These are phyloP conservation scores for Erodium maritimum DNA, from an alignment of 345 rosid genomes.

Conservation along the genomic window DNA sequence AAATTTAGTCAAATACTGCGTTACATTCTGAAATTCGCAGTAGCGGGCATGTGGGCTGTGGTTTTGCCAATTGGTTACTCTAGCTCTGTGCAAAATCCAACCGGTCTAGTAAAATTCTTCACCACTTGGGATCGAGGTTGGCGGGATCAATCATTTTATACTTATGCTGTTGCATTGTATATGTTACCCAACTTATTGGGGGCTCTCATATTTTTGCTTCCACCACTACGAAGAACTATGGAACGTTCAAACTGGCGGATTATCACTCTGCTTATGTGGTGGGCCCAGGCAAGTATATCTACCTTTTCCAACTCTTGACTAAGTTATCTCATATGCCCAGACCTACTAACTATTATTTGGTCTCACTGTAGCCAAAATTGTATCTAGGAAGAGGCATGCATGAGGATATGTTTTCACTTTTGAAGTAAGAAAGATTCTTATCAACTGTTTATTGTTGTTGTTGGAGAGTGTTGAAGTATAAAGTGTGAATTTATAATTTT, in stretches of 20 bases:
- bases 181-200: slow-evolving; percentile 69
- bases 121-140: slow-evolving; percentile 53
- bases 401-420: slow-evolving; percentile 70
- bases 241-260: slow-evolving; percentile 78
- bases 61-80: slow-evolving; percentile 70
- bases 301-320: slow-evolving; percentile 54
- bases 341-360: not conserved
- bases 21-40: slow-evolving; percentile 57
- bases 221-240: slow-evolving; percentile 61
- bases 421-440: slow-evolving; percentile 48
- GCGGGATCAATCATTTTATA: slow-evolving; percentile 49
- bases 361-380: slow-evolving; percentile 58
- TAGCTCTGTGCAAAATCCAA: slow-evolving; percentile 59
- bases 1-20: slow-evolving; percentile 66
- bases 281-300: slow-evolving; percentile 95
- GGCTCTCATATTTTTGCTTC: slow-evolving; percentile 60
- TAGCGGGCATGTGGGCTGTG: slow-evolving; percentile 81
- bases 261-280: slow-evolving; percentile 79
- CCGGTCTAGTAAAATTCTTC: slow-evolving; percentile 58
- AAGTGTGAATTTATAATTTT: too few species aligned
- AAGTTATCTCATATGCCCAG: slow-evolving; percentile 4
- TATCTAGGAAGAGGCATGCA: slow-evolving; percentile 98
- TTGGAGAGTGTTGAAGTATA: too few species aligned
- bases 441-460: not conserved
- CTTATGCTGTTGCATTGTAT: slow-evolving; percentile 68